Base-by-base conservation (phyloP, 2,329 filamentous ascomycete species). In the Monosporascus cannonballus region DNA sequence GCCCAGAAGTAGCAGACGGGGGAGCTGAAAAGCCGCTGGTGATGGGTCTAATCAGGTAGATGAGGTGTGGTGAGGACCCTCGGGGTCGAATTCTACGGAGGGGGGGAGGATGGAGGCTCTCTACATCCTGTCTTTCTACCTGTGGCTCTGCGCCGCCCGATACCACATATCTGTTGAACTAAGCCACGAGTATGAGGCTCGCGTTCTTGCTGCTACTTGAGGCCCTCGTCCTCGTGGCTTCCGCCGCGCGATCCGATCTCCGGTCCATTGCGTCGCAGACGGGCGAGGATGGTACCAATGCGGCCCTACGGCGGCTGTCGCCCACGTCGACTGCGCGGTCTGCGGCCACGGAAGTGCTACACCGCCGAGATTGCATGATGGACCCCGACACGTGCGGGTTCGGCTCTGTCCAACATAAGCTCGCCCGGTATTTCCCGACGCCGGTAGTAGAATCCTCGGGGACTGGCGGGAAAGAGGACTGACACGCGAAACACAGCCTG, bases 361-460 rank as follows among this genome's bases (percentile, higher is more conserved):
- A 41, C 48, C 53, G 56, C 3, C 50, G 53, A 15, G 53, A 45
- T 20, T 57, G 51, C 30, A 47, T 37, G 14, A 53, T 60, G 53
- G 55, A 54, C 9, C 56, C 57, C 18, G 55, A 59, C 49, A 60
- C 54, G 5, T 59, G 58, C 34, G 58, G 58, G 11, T 60, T 57
- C 47, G 58, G 56, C 34, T 48, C 51, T 18, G 48, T 51, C 11
- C 34, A 60, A 36, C 14, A 51, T 59, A 50, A 34, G 50, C 20
- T 47, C 20, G 45, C 20, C 36, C 20, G 22, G 22, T 38, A 4
- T 20, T 34, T 30, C 17, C 27, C 27, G 27, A 11, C 3, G 3
- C 3, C 27, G 9, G 27, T 8, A 30, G 8, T 30, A 3, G 27
- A 18, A 18, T 6, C 6, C 18, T 9, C 6, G 37, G 8, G 8